Percentiles rank a stretch among this genome's conserved stretches.
Evolutionary conservation across 345 rosid species (phyloP).

Genomic region (Hypericum perforatum): DNA sequence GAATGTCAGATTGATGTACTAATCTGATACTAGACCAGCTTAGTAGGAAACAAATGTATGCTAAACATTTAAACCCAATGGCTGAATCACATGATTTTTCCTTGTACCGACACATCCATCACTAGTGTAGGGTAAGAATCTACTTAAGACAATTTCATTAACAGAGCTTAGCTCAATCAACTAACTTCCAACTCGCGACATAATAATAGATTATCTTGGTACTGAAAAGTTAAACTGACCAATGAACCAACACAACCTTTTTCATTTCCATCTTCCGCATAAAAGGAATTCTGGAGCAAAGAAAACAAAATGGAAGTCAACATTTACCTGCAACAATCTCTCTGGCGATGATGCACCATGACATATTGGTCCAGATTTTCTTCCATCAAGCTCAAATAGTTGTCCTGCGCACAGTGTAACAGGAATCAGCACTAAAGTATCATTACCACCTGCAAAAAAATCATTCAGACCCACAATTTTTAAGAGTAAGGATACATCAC

Average conservation of each 20-base stretch:
- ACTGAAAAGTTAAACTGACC: too few species aligned
- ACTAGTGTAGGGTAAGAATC: too few species aligned
- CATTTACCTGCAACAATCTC: constrained; percentile 55
- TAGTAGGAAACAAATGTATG: background rate
- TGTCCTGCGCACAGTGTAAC: constrained; percentile 33
- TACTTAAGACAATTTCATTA: too few species aligned
- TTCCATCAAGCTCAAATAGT: constrained; percentile 93
- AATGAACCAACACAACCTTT: too few species aligned
- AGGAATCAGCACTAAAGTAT: background rate
- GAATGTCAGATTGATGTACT: background rate
- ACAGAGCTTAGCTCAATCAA: too few species aligned
- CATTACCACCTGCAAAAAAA: background rate
- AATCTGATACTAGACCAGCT: background rate
- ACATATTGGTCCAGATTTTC: constrained; percentile 67
- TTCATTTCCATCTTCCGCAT: too few species aligned
- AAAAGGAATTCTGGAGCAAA: too few species aligned
- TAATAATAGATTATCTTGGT: too few species aligned
- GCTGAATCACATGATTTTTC: too few species aligned
- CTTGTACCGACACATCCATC: too few species aligned
- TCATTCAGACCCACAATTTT: background rate
- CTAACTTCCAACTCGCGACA: too few species aligned
- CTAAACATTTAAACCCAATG: background rate
- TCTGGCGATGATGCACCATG: constrained; percentile 64
- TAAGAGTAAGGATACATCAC: background rate
- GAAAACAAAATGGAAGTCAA: background rate